Evolutionary conservation across 306 rosid species (phyloP), one percentile per base, ranked within the genome.

Genomic region (Cicer arietinum): DNA sequence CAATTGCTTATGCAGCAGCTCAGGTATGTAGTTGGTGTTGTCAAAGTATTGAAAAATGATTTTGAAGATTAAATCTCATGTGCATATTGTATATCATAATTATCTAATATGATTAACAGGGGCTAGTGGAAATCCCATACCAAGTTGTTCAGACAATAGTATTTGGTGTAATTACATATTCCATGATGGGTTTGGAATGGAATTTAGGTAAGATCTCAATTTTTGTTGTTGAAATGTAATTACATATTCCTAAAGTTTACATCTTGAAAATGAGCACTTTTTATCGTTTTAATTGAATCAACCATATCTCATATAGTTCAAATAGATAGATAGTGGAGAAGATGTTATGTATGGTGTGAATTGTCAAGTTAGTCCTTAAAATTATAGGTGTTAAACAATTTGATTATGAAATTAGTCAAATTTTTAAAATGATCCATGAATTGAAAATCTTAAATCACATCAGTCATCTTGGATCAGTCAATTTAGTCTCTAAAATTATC

Each of bases 111-210:
- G 66, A 58, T 58, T 69, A 11, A 65, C 87, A 91, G 97, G 91
- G 98, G 37, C 86, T 93, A 53, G 88, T 91, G 82, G 98, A 93
- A 93, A 58, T 93, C 37, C 97, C 98, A 6, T 93, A 93, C 75
- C 75, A 91, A 77, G 57, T 78, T 25, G 74, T 45, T 67, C 97
- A 93, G 85, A 86, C 98, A 57, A 18, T 91, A 76, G 0, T 88
- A 45, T 93, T 83, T 56, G 96, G 94, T 45, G 6, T 88, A 10
- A 88, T 93, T 86, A 87, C 98, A 51, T 93, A 93, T 71, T 81
- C 73, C 84, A 91, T 91, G 97, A 73, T 93, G 79, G 81, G 81
- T 76, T 93, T 89, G 78, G 98, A 91, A 64, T 82, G 77, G 69
- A 80, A 82, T 16, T 3, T 22, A 3, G 73, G 97, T 91, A 86